A percentile compares a stretch with the other conserved stretches of the same genome.
Evolutionary conservation across 148 eudicot genomes (phyloP).

Genomic region (Rheum nobile): DNA sequence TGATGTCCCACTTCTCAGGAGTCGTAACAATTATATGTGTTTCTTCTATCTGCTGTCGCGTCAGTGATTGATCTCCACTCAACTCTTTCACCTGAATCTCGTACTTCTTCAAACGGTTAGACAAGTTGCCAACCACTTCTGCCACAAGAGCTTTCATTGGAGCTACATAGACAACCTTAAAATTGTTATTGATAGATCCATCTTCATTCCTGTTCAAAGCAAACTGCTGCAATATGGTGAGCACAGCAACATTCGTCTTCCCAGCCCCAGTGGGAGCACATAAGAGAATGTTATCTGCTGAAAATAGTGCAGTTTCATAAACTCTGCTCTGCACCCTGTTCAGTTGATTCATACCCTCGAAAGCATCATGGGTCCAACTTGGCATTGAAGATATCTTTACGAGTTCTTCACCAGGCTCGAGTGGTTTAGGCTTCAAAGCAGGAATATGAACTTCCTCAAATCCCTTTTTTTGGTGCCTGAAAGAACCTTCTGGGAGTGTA

Average conservation of each 20-base stretch:
- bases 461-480: constrained; percentile 41
- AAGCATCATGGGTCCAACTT: constrained; percentile 70
- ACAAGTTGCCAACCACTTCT: constrained; percentile 66
- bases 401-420: constrained; percentile 38
- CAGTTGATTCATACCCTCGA: constrained; percentile 52
- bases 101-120: constrained; percentile 55
- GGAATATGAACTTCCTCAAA: constrained; percentile 78
- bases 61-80: constrained; percentile 70
- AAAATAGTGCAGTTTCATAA: constrained; percentile 53
- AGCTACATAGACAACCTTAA: constrained; percentile 74
- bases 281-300: constrained; percentile 56
- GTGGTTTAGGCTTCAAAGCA: constrained; percentile 48
- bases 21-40: constrained; percentile 76
- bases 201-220: constrained; percentile 43
- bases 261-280: constrained; percentile 90
- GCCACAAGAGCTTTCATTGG: constrained; percentile 83
- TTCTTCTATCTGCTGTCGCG: constrained; percentile 65
- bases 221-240: constrained; percentile 68
- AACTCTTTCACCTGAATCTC: constrained; percentile 60
- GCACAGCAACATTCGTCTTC: constrained; percentile 75
- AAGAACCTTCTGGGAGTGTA: constrained; percentile 51
- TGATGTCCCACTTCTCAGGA: constrained; percentile 78
- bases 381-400: constrained; percentile 61
- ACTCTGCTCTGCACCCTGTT: constrained; percentile 79
- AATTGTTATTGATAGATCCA: constrained; percentile 38